phyloP scores from a whole-genome alignment of 2,329 filamentous ascomycete species.

The Cladophialophora immunda region DNA sequence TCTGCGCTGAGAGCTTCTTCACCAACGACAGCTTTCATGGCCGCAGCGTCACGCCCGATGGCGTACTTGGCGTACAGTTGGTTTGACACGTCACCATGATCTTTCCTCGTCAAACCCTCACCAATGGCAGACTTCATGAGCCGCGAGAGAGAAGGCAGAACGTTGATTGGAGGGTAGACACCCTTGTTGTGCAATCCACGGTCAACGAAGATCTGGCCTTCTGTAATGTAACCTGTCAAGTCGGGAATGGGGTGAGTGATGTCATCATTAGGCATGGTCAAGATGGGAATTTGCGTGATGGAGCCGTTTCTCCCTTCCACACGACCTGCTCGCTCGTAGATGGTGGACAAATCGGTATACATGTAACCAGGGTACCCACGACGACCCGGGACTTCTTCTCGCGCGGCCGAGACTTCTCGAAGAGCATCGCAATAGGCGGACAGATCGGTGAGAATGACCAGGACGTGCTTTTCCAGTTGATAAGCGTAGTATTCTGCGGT shows the following conservation, averaged over 20 bases:
- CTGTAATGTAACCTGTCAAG: constrained; percentile 98
- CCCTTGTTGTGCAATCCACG: constrained; percentile 94
- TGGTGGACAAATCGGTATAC: constrained; percentile 99
- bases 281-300: constrained; percentile 97
- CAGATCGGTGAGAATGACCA: constrained; percentile 97
- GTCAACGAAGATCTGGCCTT: constrained; percentile 98
- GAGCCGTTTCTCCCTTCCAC: constrained; percentile 96
- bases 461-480: constrained; percentile 98
- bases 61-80: constrained; percentile 99
- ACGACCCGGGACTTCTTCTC: constrained; percentile 98
- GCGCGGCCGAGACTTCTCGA: constrained; percentile 95
- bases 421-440: constrained; percentile 98
- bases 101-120: constrained; percentile 93
- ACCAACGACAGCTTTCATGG: constrained; percentile 99
- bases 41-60: constrained; percentile 93
- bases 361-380: constrained; percentile 99
- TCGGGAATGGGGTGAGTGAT: constrained; percentile 99
- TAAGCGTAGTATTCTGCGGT: constrained; percentile 99
- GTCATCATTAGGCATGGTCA: constrained; percentile 99
- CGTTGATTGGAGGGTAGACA: constrained; percentile 98
- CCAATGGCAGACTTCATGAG: constrained; percentile 99
- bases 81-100: constrained; percentile 98
- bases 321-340: constrained; percentile 98
- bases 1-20: constrained; percentile 95
- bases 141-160: constrained; percentile 95